phyloP scores from a whole-genome alignment of 2,329 filamentous ascomycete genomes.

The Fusarium chlamydosporum region DNA sequence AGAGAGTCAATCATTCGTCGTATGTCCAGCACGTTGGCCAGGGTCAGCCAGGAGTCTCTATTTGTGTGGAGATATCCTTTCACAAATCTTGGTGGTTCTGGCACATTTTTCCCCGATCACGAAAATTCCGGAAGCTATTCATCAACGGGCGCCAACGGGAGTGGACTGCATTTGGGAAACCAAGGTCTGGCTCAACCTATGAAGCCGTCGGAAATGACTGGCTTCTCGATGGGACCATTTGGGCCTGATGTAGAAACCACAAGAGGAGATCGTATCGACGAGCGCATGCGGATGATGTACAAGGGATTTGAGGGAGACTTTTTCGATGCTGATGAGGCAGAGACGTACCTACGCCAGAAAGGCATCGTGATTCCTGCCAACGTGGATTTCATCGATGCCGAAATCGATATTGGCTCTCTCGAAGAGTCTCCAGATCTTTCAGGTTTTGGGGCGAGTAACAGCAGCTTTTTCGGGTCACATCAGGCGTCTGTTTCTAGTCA shows the following conservation, averaged over 20 bases:
- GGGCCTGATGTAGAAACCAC: constrained; percentile 56
- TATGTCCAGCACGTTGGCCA: constrained; percentile 55
- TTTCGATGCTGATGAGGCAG: constrained; percentile 82
- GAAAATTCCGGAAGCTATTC: constrained; percentile 10
- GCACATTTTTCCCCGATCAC: constrained; percentile 69
- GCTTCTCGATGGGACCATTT: constrained; percentile 65
- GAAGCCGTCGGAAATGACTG: constrained; percentile 47
- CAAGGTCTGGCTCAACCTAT: constrained; percentile 52
- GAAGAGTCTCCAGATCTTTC: constrained; percentile 28
- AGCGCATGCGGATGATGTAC: constrained; percentile 66
- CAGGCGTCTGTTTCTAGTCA: constrained; percentile 12
- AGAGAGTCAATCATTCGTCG: constrained; percentile 63
- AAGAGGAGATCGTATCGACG: constrained; percentile 61
- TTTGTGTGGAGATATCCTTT: constrained; percentile 73
- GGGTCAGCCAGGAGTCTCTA: constrained; percentile 61
- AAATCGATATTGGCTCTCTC: constrained; percentile 65
- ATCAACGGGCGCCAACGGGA: not conserved
- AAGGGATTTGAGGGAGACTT: constrained; percentile 80
- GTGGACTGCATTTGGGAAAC: constrained; percentile 54
- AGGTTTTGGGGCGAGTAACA: constrained; percentile 1
- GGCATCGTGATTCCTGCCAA: constrained; percentile 73
- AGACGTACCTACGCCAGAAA: constrained; percentile 76
- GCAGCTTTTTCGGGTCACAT: constrained; percentile 33
- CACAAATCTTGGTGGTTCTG: constrained; percentile 75
- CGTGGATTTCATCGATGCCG: constrained; percentile 71